Percentiles rank a stretch among this genome's conserved stretches.
Evolutionary conservation across 495 filamentous ascomycete genomes (phyloP).

Genomic region (Choiromyces venosus): DNA sequence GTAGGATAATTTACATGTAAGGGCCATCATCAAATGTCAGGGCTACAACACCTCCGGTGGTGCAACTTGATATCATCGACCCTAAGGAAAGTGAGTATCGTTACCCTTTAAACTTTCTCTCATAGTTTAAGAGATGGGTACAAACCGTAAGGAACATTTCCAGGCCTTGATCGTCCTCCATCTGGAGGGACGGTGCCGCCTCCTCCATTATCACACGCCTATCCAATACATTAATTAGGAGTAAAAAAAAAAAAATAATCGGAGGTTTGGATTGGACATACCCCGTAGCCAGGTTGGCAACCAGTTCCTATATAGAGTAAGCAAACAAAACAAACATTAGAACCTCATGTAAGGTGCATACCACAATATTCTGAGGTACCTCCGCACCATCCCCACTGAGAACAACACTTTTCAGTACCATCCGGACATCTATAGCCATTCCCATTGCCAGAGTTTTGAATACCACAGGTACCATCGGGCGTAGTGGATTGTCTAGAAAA

Average conservation of each 20-base stretch:
- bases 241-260: background rate
- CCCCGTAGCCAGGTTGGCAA: conserved; percentile 37
- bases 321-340: background rate
- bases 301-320: conserved; percentile 30
- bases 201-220: conserved; percentile 11
- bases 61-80: conserved; percentile 52
- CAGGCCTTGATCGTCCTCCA: conserved; percentile 24
- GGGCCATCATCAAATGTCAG: conserved; percentile 46
- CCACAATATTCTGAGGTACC: conserved; percentile 31
- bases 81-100: conserved; percentile 17
- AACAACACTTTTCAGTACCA: conserved; percentile 26
- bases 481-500: conserved; percentile 17
- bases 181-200: conserved; percentile 1
- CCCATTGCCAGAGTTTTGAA: conserved; percentile 9
- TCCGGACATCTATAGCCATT: conserved; percentile 24
- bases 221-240: background rate
- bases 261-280: conserved; percentile 5
- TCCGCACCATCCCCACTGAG: conserved; percentile 42
- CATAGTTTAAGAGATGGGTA: background rate
- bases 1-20: conserved; percentile 18
- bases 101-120: background rate
- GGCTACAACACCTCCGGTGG: conserved; percentile 53
- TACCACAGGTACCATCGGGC: conserved; percentile 28
- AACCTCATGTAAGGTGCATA: conserved; percentile 14
- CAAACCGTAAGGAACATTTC: conserved; percentile 39